Evolutionary conservation across 768 basidiomycete genomes (phyloP).

Genomic region (Pholiota conissans): DNA sequence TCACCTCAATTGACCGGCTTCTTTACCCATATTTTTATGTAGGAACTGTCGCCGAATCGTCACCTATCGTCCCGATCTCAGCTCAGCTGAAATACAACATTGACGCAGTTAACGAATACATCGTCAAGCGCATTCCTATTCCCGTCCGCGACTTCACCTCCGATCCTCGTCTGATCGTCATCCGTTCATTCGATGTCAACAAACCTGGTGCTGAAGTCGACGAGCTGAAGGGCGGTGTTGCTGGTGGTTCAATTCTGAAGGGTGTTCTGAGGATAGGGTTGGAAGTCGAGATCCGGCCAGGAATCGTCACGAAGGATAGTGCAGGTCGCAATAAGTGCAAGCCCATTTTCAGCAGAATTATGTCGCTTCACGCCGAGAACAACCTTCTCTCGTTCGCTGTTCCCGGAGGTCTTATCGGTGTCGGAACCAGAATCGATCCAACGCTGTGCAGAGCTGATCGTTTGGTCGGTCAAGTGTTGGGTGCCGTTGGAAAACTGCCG

Average conservation of each 20-base stretch:
- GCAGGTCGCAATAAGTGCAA: slow-evolving; percentile 89
- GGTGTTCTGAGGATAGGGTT: slow-evolving; percentile 89
- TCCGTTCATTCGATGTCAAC: slow-evolving; percentile 99
- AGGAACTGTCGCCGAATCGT: slow-evolving; percentile 97
- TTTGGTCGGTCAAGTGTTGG: slow-evolving; percentile 94
- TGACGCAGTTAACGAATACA: slow-evolving; percentile 98
- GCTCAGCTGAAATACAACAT: slow-evolving; percentile 99
- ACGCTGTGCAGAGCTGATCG: slow-evolving; percentile 97
- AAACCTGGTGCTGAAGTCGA: slow-evolving; percentile 97
- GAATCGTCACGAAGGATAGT: slow-evolving; percentile 93
- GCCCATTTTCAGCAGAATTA: slow-evolving; percentile 90
- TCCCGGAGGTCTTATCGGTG: slow-evolving; percentile 97
- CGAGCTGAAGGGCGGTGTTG: slow-evolving; percentile 97
- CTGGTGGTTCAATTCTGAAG: slow-evolving; percentile 93
- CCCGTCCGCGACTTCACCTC: slow-evolving; percentile 92
- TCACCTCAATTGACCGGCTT: not conserved
- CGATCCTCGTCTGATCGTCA: slow-evolving; percentile 93
- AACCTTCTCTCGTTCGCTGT: slow-evolving; percentile 95
- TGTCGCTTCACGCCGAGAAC: slow-evolving; percentile 92
- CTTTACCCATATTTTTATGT: not conserved
- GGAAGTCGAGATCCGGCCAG: slow-evolving; percentile 96
- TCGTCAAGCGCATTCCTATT: slow-evolving; percentile 94
- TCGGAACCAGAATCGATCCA: slow-evolving; percentile 95
- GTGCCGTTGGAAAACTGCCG: slow-evolving; percentile 91
- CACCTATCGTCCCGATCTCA: slow-evolving; percentile 98